Evolutionary conservation across 2,329 filamentous ascomycete genomes (phyloP), one percentile per base, ranked within the genome.

Genomic region (Xylariaceae sp.): DNA sequence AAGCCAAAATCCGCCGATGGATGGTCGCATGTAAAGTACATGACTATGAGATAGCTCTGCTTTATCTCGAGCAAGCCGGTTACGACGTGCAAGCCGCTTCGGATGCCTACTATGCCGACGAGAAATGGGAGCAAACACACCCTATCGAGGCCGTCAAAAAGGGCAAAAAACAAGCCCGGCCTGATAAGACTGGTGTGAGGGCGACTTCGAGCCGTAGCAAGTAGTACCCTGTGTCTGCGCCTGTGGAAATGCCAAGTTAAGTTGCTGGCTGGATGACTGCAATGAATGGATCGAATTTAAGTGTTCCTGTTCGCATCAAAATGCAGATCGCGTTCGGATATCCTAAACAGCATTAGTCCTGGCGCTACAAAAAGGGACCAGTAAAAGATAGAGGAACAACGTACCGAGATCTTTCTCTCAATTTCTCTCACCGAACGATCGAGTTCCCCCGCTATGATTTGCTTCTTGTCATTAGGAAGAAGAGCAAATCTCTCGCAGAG

Each of bases 361-460:
- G 39, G 12, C 18, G 31, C 41, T 11, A 3, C 10, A 14, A 11
- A 5, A 10, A n/a, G 1, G 9, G n/a, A 33, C 41, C 22, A 9
- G 40, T 16, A 12, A 11, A 18, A 18, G 14, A 14, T 5, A 16
- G 34, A 48, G 31, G 6, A n/a, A 28, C 22, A 47, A 70, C 77
- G 67, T 66, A 80, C 79, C 54, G 89, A 91, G 66, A 99, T 93
- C 75, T 97, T 97, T 65, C 94, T 86, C 78, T 99, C 95, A 66
- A 99, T 94, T 73, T 97, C 90, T 62, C 90, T 77, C 50, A 97
- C 86, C 40, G 89, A 93, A 53, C 94, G 86, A 71, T 97, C 94
- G 61, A 97, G 72, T 71, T 97, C 93, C 46, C 82, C 91, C 2
- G 93, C 93, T 75, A 99, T 96, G 83, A 92, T 91, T 72, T 90